phyloP scores from a whole-genome alignment of 2,329 filamentous ascomycete genomes.

The Curvularia sp. region DNA sequence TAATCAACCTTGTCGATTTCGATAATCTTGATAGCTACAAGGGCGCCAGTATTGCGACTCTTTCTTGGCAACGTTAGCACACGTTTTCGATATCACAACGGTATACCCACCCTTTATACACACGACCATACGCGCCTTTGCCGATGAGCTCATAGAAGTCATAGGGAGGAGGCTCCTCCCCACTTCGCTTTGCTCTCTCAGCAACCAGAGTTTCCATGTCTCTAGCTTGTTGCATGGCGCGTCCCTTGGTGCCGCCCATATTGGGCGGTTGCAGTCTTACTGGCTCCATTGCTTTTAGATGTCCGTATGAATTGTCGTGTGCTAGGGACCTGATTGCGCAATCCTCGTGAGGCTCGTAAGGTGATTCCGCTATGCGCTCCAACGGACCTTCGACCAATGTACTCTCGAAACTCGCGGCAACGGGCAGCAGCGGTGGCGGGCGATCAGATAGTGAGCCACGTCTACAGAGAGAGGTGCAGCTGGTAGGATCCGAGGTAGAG shows the following conservation, averaged over 20 bases:
- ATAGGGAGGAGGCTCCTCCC: slow-evolving; percentile 69
- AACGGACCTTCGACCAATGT: slow-evolving; percentile 28
- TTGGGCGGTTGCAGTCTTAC: slow-evolving; percentile 39
- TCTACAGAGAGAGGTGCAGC: slow-evolving; percentile 19
- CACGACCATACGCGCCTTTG: slow-evolving; percentile 75
- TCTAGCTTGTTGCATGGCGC: slow-evolving; percentile 72
- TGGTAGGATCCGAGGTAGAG: slow-evolving; percentile 35
- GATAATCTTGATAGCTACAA: slow-evolving; percentile 82
- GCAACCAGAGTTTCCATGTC: slow-evolving; percentile 71
- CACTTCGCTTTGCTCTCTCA: slow-evolving; percentile 66
- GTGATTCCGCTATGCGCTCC: slow-evolving; percentile 37
- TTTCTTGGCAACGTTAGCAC: slow-evolving; percentile 41
- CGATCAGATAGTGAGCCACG: slow-evolving; percentile 16
- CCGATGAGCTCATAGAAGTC: slow-evolving; percentile 75
- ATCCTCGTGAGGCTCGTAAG: slow-evolving; percentile 17
- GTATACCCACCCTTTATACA: slow-evolving; percentile 67
- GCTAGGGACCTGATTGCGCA: slow-evolving; percentile 1
- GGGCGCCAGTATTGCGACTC: slow-evolving; percentile 52
- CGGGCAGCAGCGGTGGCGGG: slow-evolving; percentile 23
- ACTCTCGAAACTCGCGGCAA: slow-evolving; percentile 24
- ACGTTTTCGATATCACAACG: background rate
- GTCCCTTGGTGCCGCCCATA: slow-evolving; percentile 58
- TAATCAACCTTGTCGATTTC: slow-evolving; percentile 80
- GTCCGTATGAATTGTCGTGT: slow-evolving; percentile 11
- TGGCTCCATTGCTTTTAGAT: slow-evolving; percentile 39